These are phyloP conservation scores for Neonectria coccinea DNA, from an alignment of 2,329 filamentous ascomycete species.

Conservation along the genomic window DNA sequence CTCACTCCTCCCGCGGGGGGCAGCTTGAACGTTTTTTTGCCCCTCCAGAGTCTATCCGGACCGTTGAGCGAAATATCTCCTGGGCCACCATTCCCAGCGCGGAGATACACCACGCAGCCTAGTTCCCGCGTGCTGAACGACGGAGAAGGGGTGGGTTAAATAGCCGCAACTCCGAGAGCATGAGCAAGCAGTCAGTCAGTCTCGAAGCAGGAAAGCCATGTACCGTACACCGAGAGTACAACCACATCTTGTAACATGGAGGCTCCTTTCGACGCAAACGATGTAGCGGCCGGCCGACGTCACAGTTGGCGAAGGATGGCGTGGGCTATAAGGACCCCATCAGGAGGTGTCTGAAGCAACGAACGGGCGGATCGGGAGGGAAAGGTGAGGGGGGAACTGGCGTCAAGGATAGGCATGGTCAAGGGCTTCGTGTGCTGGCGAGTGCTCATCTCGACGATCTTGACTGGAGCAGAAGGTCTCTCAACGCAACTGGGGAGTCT, in stretches of 20 bases:
- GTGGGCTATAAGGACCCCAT: conserved; percentile 24
- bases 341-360: conserved; percentile 19
- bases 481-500: background rate
- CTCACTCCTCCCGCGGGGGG: conserved; percentile 8
- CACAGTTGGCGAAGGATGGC: conserved; percentile 34
- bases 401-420: conserved; percentile 21
- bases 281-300: conserved; percentile 39
- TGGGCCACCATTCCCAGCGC: conserved; percentile 12
- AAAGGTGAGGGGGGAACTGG: conserved; percentile 19
- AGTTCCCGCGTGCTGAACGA: conserved; percentile 12
- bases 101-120: conserved; percentile 19
- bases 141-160: conserved; percentile 9
- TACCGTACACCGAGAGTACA: conserved; percentile 7
- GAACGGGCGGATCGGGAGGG: conserved; percentile 20
- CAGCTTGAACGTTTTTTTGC: background rate
- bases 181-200: background rate
- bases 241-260: conserved; percentile 14
- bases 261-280: conserved; percentile 1
- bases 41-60: conserved; percentile 17
- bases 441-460: conserved; percentile 27
- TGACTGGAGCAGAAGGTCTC: conserved; percentile 12
- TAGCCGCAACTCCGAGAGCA: conserved; percentile 12
- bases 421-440: conserved; percentile 16
- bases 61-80: conserved; percentile 30
- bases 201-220: background rate